Evolutionary conservation across 2,329 filamentous ascomycete genomes (phyloP).

Genomic region (Fusarium tuaranense): DNA sequence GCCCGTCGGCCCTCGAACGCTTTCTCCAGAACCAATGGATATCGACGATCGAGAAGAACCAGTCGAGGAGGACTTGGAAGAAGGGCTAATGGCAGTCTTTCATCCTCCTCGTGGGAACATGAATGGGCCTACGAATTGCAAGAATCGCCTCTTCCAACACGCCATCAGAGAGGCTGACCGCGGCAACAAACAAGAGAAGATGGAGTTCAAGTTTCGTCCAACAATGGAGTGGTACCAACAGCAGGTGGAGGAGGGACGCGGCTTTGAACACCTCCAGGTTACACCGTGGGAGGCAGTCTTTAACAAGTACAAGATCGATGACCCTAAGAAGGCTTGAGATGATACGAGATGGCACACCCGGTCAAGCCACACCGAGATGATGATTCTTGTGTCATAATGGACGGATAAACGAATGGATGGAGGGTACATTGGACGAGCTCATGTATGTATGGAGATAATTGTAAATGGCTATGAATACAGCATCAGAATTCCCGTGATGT

Average conservation of each 20-base stretch:
- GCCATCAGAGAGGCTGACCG: conserved; percentile 35
- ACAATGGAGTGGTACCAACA: conserved; percentile 65
- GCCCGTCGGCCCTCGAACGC: not conserved
- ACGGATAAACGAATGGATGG: not conserved
- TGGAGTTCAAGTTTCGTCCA: conserved; percentile 56
- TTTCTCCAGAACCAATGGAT: conserved; percentile 33
- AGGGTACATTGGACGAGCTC: conserved; percentile 24
- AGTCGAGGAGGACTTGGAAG: conserved; percentile 27
- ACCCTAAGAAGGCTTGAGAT: conserved; percentile 32
- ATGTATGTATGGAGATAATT: conserved; percentile 8
- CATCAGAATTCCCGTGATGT: not conserved
- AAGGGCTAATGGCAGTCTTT: conserved; percentile 55
- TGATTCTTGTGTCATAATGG: conserved; percentile 15
- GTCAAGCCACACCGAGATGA: not conserved
- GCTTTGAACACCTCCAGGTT: conserved; percentile 62
- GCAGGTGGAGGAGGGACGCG: conserved; percentile 60
- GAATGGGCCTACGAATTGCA: conserved; percentile 47
- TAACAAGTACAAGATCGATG: conserved; percentile 41
- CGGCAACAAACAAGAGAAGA: not conserved
- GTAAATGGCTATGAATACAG: conserved; percentile 9
- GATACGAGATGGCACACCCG: not conserved
- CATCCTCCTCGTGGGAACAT: conserved; percentile 56
- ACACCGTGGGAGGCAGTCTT: conserved; percentile 58
- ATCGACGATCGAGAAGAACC: conserved; percentile 33
- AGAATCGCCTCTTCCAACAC: conserved; percentile 59